Conservation (phyloP, 306 rosid species). For the Heteromeles arbutifolia region DNA sequence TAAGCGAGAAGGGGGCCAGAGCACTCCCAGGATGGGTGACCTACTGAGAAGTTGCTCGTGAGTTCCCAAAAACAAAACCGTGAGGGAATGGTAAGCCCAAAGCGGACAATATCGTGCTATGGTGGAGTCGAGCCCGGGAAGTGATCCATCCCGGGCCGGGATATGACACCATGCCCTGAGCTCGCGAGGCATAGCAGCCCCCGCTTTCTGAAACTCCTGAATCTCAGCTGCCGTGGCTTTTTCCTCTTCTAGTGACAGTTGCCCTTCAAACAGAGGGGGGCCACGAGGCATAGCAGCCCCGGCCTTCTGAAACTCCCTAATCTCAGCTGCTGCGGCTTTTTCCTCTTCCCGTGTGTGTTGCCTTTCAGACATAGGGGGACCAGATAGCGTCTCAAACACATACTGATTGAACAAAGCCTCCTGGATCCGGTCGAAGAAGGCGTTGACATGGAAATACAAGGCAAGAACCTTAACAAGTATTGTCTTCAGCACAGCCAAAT, state of each 20-base stretch:
- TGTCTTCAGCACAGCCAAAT: conserved; percentile 36
- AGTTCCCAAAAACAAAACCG: no score
- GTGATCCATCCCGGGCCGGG: no score
- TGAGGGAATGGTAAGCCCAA: no score
- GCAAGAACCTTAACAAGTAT: conserved; percentile 33
- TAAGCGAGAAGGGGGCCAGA: no score
- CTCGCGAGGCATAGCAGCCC: conserved; percentile 17
- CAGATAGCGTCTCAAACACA: conserved; percentile 27
- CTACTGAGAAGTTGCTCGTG: no score
- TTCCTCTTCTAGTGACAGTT: background rate
- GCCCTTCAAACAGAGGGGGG: conserved; percentile 13
- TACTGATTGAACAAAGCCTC: conserved; percentile 35
- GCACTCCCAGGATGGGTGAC: no score
- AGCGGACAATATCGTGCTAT: no score
- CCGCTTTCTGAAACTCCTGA: conserved; percentile 15
- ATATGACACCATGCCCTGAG: no score
- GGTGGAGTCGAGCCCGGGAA: no score
- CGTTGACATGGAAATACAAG: conserved; percentile 32
- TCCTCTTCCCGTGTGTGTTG: background rate
- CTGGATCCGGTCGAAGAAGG: conserved; percentile 25
- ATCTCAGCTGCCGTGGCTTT: conserved; percentile 8
- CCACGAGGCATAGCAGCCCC: conserved; percentile 19
- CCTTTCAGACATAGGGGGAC: conserved; percentile 16
- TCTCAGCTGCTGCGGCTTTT: conserved; percentile 1
- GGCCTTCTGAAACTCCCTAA: conserved; percentile 16